Evolutionary conservation across 2,329 filamentous ascomycete genomes (phyloP).

Genomic region (Ophiocordyceps camponoti-rufipedis): DNA sequence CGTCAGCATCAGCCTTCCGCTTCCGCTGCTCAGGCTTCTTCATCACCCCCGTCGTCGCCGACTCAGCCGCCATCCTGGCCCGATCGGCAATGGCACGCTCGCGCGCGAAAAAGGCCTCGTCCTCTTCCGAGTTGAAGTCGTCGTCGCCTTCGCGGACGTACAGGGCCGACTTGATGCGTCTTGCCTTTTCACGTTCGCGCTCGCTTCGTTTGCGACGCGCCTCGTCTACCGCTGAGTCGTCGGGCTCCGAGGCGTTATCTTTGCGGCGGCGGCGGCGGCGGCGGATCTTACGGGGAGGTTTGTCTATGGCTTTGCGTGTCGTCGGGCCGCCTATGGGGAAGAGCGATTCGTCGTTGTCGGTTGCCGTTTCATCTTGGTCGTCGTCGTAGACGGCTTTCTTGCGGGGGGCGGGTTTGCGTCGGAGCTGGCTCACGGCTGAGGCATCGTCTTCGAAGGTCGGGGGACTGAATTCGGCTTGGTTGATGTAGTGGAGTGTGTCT

Average conservation of each 20-base stretch:
- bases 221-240: conserved; percentile 47
- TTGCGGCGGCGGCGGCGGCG: conserved; percentile 25
- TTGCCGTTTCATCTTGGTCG: conserved; percentile 39
- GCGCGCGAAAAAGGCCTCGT: conserved; percentile 54
- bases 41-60: conserved; percentile 3
- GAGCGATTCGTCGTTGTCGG: conserved; percentile 34
- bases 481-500: conserved; percentile 53
- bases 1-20: conserved; percentile 9
- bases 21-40: conserved; percentile 2
- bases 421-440: conserved; percentile 61
- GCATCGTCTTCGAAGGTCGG: conserved; percentile 59
- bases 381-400: conserved; percentile 50
- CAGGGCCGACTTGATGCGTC: conserved; percentile 67
- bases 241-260: conserved; percentile 19
- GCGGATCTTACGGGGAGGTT: conserved; percentile 26
- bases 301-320: conserved; percentile 30
- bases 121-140: conserved; percentile 61
- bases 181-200: conserved; percentile 57
- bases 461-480: conserved; percentile 61
- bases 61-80: conserved; percentile 18
- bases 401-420: conserved; percentile 42
- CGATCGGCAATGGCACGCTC: conserved; percentile 44
- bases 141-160: conserved; percentile 77
- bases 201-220: conserved; percentile 42
- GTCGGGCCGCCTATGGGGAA: conserved; percentile 57